These are phyloP conservation scores for Sporothrix globosa DNA, from an alignment of 2,329 filamentous ascomycete genomes.

Conservation along the genomic window DNA sequence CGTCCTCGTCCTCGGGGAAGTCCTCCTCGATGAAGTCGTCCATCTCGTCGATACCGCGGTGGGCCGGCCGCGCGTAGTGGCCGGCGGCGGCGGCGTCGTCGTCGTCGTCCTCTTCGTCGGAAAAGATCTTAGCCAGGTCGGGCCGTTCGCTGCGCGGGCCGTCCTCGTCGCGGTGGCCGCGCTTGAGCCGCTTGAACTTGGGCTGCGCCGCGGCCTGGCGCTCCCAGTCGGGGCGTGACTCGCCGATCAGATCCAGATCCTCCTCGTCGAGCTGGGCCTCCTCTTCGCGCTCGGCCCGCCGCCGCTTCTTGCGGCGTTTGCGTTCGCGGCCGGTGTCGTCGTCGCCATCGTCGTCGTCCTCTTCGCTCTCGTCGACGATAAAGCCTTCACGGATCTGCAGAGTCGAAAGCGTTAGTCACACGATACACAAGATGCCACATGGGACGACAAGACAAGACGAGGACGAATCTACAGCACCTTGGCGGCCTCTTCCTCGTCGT, in stretches of 20 bases:
- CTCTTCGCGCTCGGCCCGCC: slow-evolving; percentile 73
- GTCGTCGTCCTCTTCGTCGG: slow-evolving; percentile 83
- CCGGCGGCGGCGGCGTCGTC: slow-evolving; percentile 46
- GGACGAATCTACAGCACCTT: slow-evolving; percentile 56
- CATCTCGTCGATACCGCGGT: slow-evolving; percentile 74
- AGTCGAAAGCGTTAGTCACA: background rate
- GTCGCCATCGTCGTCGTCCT: slow-evolving; percentile 69
- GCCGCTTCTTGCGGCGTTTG: slow-evolving; percentile 74
- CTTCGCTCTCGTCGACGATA: slow-evolving; percentile 90
- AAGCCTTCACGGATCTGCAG: slow-evolving; percentile 85
- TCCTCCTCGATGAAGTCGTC: slow-evolving; percentile 98
- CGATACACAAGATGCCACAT: no score
- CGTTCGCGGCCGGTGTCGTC: slow-evolving; percentile 59
- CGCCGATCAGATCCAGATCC: slow-evolving; percentile 91
- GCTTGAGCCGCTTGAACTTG: slow-evolving; percentile 96
- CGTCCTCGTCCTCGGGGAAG: slow-evolving; percentile 83
- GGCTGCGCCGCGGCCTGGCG: slow-evolving; percentile 68
- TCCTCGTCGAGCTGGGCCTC: slow-evolving; percentile 94
- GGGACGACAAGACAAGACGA: no score
- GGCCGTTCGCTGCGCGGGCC: slow-evolving; percentile 66
- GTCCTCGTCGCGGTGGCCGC: slow-evolving; percentile 77
- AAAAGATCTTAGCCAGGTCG: slow-evolving; percentile 90
- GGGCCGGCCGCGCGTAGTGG: slow-evolving; percentile 56
- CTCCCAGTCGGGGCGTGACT: slow-evolving; percentile 72
- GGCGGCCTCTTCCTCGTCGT: slow-evolving; percentile 82